A percentile compares a stretch with the other conserved stretches of the same genome.
These are phyloP conservation scores for Schoenoplectus triqueter DNA, from an alignment of 202 grass and related monocot genomes.

Conservation along the genomic window DNA sequence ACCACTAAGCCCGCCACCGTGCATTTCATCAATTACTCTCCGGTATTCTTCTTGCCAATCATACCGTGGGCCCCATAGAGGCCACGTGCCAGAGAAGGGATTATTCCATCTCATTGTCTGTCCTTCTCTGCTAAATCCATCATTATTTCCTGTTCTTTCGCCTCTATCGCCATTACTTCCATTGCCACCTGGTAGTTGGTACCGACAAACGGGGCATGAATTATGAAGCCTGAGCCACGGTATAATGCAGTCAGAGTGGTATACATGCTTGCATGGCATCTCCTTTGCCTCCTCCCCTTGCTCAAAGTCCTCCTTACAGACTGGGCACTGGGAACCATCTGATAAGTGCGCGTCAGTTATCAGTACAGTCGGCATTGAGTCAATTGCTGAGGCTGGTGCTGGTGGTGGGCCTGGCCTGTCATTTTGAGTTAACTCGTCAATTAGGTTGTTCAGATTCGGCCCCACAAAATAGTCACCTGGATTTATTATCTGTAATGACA, in stretches of 20 bases:
- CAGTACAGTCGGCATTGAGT: constrained; percentile 77
- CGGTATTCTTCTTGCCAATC: constrained; percentile 52
- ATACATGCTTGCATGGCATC: constrained; percentile 98
- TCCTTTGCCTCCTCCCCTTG: constrained; percentile 73
- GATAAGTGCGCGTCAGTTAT: constrained; percentile 64
- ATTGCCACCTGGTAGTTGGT: constrained; percentile 51
- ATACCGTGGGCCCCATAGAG: constrained; percentile 41
- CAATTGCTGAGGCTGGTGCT: constrained; percentile 63
- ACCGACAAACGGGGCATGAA: constrained; percentile 92
- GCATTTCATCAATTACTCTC: constrained; percentile 42
- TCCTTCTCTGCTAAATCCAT: constrained; percentile 9
- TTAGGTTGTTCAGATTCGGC: constrained; percentile 61
- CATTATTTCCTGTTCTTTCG: constrained; percentile 6
- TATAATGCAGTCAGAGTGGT: constrained; percentile 92
- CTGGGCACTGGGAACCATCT: constrained; percentile 86
- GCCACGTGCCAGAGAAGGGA: constrained; percentile 59
- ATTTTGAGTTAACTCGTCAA: constrained; percentile 82
- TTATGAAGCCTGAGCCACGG: constrained; percentile 97
- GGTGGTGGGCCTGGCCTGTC: constrained; percentile 73
- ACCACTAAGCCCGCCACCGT: constrained; percentile 57
- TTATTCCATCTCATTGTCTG: constrained; percentile 49
- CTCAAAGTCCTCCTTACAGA: constrained; percentile 98
- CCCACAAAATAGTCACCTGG: constrained; percentile 72
- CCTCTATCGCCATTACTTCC: neutral
- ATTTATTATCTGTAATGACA: constrained; percentile 47